These are phyloP conservation scores for Durotheca rogersii DNA, from an alignment of 495 filamentous ascomycete species.

Conservation along the genomic window DNA sequence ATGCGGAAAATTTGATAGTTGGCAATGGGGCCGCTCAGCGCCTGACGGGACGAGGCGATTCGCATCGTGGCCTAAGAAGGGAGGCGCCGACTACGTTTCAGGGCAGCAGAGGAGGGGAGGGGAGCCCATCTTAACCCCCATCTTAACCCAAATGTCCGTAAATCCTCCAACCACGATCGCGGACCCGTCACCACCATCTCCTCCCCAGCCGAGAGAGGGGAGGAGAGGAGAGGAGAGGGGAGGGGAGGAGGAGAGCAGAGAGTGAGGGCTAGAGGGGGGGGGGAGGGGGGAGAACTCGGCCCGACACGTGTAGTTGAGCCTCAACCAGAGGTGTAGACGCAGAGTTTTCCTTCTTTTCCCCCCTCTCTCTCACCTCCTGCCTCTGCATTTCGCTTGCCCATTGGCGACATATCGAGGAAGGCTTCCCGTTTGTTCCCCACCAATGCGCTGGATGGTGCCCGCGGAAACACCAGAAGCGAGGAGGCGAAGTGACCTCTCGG, in stretches of 20 bases:
- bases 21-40: constrained; percentile 2
- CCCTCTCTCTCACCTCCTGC: neutral
- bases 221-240: too few species aligned
- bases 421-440: too few species aligned
- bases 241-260: too few species aligned
- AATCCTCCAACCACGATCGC: constrained; percentile 28
- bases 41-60: constrained; percentile 6
- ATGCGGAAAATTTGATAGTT: too few species aligned
- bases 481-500: constrained; percentile 30
- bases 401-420: too few species aligned
- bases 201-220: constrained; percentile 11
- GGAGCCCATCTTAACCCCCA: constrained; percentile 21
- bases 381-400: too few species aligned
- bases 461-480: constrained; percentile 34
- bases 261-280: too few species aligned
- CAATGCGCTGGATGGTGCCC: constrained; percentile 19
- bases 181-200: constrained; percentile 24
- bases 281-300: too few species aligned
- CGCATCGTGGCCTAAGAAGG: constrained; percentile 10
- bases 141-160: constrained; percentile 23
- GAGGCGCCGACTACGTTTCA: constrained; percentile 18
- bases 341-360: constrained; percentile 7
- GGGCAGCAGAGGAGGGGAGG: too few species aligned
- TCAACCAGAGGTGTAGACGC: constrained; percentile 13
- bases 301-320: constrained; percentile 31